Conservation (phyloP, 768 basidiomycete species). For the Leccinellum luteum region DNA sequence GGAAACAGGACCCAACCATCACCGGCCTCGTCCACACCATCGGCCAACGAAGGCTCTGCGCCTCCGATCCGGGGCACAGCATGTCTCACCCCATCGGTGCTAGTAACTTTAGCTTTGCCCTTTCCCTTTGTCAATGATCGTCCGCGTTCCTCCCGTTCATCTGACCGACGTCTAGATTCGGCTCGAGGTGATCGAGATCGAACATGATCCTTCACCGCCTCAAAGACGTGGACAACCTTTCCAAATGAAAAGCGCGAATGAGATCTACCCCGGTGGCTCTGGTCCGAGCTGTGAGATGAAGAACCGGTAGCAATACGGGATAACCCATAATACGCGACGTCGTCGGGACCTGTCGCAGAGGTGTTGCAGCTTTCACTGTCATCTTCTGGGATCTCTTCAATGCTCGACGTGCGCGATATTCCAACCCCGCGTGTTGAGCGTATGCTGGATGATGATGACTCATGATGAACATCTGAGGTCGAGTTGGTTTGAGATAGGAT, state of each 20-base stretch:
- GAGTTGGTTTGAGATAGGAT: neutral
- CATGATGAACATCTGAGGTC: slow-evolving; percentile 1
- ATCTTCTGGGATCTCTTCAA: slow-evolving; percentile 41
- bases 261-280: slow-evolving; percentile 34
- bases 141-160: slow-evolving; percentile 24
- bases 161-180: slow-evolving; percentile 1
- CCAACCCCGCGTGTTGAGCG: slow-evolving; percentile 5
- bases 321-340: slow-evolving; percentile 13
- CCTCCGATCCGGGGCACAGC: slow-evolving; percentile 29
- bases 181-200: slow-evolving; percentile 45
- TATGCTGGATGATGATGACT: slow-evolving; percentile 11
- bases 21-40: slow-evolving; percentile 32
- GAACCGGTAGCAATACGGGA: slow-evolving; percentile 15
- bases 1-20: slow-evolving; percentile 85
- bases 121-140: slow-evolving; percentile 30
- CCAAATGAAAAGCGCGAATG: slow-evolving; percentile 52
- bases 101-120: slow-evolving; percentile 25
- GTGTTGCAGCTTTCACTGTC: slow-evolving; percentile 17
- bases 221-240: slow-evolving; percentile 49
- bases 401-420: slow-evolving; percentile 41
- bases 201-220: slow-evolving; percentile 42
- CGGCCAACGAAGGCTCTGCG: slow-evolving; percentile 25
- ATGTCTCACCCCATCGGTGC: neutral
- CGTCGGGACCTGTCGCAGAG: neutral
- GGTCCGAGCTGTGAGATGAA: slow-evolving; percentile 16